Conservation (phyloP, 441 rosid species). For the Pelargonium citronellum region DNA sequence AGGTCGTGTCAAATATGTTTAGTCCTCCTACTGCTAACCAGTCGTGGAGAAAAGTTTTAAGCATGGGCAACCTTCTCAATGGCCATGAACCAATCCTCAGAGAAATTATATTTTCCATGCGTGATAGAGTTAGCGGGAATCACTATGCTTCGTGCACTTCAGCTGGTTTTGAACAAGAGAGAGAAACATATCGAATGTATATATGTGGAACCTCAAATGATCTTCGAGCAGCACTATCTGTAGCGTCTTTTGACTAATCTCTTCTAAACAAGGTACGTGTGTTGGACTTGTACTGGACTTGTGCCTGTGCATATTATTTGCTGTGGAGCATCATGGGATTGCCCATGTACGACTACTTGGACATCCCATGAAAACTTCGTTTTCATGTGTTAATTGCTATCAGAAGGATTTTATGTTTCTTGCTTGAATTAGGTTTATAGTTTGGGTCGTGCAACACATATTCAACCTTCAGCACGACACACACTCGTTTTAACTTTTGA, state of each 20-base stretch:
- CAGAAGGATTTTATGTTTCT: too few species aligned
- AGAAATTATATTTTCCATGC: slow-evolving; percentile 67
- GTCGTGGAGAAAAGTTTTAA: slow-evolving; percentile 92
- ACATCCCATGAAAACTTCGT: background rate
- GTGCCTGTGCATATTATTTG: background rate
- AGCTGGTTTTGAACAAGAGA: slow-evolving; percentile 38
- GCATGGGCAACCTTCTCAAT: slow-evolving; percentile 95
- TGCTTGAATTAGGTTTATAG: too few species aligned
- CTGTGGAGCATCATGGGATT: too few species aligned
- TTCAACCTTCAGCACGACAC: too few species aligned
- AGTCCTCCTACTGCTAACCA: slow-evolving; percentile 65
- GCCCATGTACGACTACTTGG: background rate
- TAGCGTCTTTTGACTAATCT: slow-evolving; percentile 66
- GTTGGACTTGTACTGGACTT: background rate
- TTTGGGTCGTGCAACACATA: too few species aligned
- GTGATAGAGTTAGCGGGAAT: slow-evolving; percentile 43
- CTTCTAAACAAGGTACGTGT: background rate
- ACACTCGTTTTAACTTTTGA: too few species aligned
- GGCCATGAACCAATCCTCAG: slow-evolving; percentile 87
- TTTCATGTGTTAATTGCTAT: background rate
- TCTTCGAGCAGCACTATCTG: slow-evolving; percentile 88
- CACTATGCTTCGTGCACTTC: slow-evolving; percentile 47
- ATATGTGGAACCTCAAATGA: slow-evolving; percentile 86
- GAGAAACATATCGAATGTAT: slow-evolving; percentile 88
- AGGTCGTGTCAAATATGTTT: slow-evolving; percentile 60